Evolutionary conservation across 2,329 filamentous ascomycete species (phyloP), one percentile per base, ranked within the genome.

Genomic region (Cladosporium halotolerans): DNA sequence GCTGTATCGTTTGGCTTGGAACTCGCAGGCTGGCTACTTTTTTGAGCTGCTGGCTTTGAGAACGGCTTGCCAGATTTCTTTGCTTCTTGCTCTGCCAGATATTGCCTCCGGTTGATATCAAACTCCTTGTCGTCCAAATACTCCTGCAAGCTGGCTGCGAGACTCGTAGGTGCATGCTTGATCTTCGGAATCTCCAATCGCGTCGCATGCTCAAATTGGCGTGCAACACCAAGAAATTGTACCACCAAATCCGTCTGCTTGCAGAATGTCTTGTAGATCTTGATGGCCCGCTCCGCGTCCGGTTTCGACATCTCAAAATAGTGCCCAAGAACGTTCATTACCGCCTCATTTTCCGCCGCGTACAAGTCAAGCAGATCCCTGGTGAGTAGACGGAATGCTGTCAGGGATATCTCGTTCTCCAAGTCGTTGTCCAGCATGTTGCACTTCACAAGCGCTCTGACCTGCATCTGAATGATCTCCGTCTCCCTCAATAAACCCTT

Each of bases 281-380:
- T 80, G 73, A 99, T 83, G 54, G 93, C 90, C 58, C 91, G 82
- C 69, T 96, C 89, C 55, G 93, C 95, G 71, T 99, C 93, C 23
- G 88, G 80, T 65, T 88, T 89, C 47, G 93, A 96, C 86, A 99
- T 92, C 73, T 99, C 93, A 64, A 99, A 99, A 71, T 97, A 99
- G 71, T 95, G 89, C 63, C 92, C 89, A 54, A 99, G 76, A 55
- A 99, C 89, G 70, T 95, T 96, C 73, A 99, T 99, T 67, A 96
- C 88, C 45, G 89, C 93, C 72, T 96, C 90, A 67, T 99, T 99
- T 73, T 96, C 86, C 44, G 93, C 89, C 65, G 95, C 90, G 74
- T 96, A 99, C 52, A 99, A 76, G 11, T 88, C 84, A 56, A 99
- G 73, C 36, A 99, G 77, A 70, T 99, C 93, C 63, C 96, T 78